phyloP scores from a whole-genome alignment of 2,329 filamentous ascomycete genomes.

The Penicillium sp. region DNA sequence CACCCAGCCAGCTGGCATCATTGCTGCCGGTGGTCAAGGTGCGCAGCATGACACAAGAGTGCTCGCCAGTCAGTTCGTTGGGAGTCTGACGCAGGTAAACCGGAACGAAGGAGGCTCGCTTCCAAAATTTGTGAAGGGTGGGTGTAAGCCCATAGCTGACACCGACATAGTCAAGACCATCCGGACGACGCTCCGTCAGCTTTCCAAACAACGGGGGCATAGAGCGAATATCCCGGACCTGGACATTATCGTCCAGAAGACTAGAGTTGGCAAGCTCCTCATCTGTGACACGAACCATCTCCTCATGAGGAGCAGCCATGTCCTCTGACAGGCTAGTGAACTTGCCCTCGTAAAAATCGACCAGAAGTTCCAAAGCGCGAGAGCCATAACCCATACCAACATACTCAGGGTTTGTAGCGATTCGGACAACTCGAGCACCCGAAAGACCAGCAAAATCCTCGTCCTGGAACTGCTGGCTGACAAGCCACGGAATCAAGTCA shows the following conservation, averaged over 20 bases:
- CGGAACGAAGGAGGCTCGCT: conserved; percentile 77
- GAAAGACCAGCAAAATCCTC: conserved; percentile 93
- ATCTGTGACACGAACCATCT: conserved; percentile 77
- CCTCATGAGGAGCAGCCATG: conserved; percentile 50
- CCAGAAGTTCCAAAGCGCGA: conserved; percentile 78
- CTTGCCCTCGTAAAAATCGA: conserved; percentile 92
- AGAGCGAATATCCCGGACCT: conserved; percentile 80
- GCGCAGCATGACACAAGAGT: conserved; percentile 95
- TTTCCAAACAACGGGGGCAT: conserved; percentile 94
- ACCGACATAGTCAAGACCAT: conserved; percentile 83
- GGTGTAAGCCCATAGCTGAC: conserved; percentile 92
- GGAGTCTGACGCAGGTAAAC: conserved; percentile 93
- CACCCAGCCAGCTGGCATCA: conserved; percentile 80
- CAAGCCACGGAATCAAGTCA: conserved; percentile 94
- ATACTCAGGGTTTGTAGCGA: conserved; percentile 95
- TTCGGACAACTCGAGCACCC: conserved; percentile 85
- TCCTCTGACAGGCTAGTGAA: conserved; percentile 81
- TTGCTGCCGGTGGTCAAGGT: conserved; percentile 61
- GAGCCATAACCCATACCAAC: conserved; percentile 89
- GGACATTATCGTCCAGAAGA: conserved; percentile 82
- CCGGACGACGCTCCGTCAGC: conserved; percentile 75
- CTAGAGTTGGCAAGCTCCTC: conserved; percentile 72
- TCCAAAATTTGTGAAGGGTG: conserved; percentile 94
- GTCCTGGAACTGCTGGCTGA: conserved; percentile 97
- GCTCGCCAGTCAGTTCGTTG: conserved; percentile 94